Evolutionary conservation across 306 rosid genomes (phyloP).

Genomic region (Castanea mollissima): DNA sequence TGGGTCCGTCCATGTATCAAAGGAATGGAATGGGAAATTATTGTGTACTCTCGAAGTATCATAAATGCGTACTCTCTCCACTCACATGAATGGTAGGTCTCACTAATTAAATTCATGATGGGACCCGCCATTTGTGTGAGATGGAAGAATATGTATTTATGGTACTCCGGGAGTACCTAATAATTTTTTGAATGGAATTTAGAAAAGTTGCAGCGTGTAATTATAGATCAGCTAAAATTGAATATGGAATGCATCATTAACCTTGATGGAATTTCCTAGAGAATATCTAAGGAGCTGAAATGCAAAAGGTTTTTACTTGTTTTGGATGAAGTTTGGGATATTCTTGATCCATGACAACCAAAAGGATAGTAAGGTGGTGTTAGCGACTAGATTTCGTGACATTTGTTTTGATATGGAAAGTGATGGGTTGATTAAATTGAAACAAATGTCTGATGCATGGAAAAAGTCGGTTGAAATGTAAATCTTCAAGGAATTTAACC

Average conservation of each 20-base stretch:
- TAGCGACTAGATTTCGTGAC: neutral
- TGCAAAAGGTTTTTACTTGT: constrained; percentile 21
- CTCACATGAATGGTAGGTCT: no score
- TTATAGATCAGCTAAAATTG: neutral
- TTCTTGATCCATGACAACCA: neutral
- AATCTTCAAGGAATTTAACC: constrained; percentile 13
- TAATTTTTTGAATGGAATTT: neutral
- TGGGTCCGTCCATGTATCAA: neutral
- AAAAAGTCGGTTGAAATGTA: neutral
- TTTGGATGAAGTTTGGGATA: constrained; percentile 25
- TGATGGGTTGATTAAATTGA: neutral
- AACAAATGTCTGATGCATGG: constrained; percentile 28
- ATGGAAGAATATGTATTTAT: no score
- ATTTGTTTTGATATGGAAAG: neutral
- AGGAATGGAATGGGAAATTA: neutral
- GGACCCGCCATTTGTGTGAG: no score
- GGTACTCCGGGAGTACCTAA: no score
- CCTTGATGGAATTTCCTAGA: neutral
- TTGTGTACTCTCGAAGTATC: no score
- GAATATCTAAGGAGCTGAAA: constrained; percentile 8
- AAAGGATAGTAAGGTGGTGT: constrained; percentile 21
- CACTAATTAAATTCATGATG: no score
- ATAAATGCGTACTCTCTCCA: no score
- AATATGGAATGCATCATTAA: neutral
- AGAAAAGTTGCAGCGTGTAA: neutral